phyloP scores from a whole-genome alignment of 1,284 basidiomycete species.

The Schizophyllum amplum region DNA sequence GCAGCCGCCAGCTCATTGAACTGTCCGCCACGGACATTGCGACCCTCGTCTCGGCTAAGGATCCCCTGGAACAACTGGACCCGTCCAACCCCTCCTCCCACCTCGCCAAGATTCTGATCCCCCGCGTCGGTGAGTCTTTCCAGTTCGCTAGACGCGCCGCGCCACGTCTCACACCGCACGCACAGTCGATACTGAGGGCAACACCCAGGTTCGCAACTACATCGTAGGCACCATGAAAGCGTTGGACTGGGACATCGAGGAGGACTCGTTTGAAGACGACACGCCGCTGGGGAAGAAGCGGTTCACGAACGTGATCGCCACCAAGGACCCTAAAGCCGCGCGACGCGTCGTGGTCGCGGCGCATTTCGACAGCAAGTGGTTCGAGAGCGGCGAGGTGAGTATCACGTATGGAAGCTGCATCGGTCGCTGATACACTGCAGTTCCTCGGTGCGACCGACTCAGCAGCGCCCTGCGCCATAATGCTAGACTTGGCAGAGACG shows the following conservation, averaged over 20 bases:
- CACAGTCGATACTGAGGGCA: conserved; percentile 66
- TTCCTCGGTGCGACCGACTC: conserved; percentile 98
- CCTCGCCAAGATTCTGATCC: conserved; percentile 75
- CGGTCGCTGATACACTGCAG: conserved; percentile 29
- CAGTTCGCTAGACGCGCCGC: neutral
- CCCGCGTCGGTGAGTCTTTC: conserved; percentile 58
- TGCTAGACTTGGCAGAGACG: conserved; percentile 83
- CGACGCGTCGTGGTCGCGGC: conserved; percentile 84
- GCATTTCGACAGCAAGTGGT: conserved; percentile 96
- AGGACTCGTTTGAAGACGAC: conserved; percentile 68
- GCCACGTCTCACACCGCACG: conserved; percentile 6
- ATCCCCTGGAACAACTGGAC: conserved; percentile 63
- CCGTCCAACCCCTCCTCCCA: conserved; percentile 60
- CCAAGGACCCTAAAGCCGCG: conserved; percentile 83
- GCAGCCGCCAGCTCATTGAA: neutral
- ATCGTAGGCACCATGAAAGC: conserved; percentile 61
- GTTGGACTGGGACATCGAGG: conserved; percentile 81
- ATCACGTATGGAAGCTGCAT: conserved; percentile 3
- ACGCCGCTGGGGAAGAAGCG: conserved; percentile 80
- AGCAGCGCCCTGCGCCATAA: conserved; percentile 90
- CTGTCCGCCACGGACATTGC: conserved; percentile 28
- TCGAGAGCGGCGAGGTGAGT: conserved; percentile 62
- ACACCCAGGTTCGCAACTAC: conserved; percentile 72
- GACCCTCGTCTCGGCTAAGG: conserved; percentile 42
- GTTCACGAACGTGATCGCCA: conserved; percentile 92